Base-by-base conservation (phyloP, 2,329 filamentous ascomycete genomes). In the Apiospora marii region DNA sequence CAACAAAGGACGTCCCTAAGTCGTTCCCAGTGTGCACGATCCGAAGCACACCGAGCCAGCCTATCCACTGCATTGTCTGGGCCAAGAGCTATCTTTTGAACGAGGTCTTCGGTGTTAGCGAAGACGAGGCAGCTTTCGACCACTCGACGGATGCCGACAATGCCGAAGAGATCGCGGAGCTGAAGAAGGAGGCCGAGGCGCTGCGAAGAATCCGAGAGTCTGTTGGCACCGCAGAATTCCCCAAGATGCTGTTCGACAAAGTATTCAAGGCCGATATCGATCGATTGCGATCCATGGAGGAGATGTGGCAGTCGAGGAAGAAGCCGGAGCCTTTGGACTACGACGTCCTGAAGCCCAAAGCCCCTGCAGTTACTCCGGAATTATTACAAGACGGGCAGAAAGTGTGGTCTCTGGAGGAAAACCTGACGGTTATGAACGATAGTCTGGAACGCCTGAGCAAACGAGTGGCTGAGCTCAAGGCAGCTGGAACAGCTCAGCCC, bases 21-120 rank as follows among this genome's bases (percentile, higher is more conserved):
- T 93, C 93, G 1, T 98, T 97, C 79, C 95, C 96, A 1, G 95
- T 98, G 58, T 99, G 96, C 85, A 99, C 96, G 1, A 98, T 99
- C 78, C 91, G 96, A 81, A 98, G 94, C 82, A 99, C 95, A 0
- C 96, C 96, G 0, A 97, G 93, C 76, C 96, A 98, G 79, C 94
- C 96, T 0, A 98, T 99, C 61, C 96, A 99, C 83, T 98, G 96
- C 84, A 99, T 99, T 74, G 96, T 99, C 2, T 99, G 96, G 96
- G 96, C 90, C 27, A 99, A 98, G 84, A 98, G 95, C 81, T 99
- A 98, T 81, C 88, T 99, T 12, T 89, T 99, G 74, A 96, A 94
- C 76, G 96, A 99, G 82, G 91, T 99, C 10, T 99, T 98, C 77
- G 96, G 96, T 24, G 90, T 91, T 3, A 97, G 94, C 77, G 96